phyloP scores from a whole-genome alignment of 1,284 basidiomycete species.

The Vanrija sp. region DNA sequence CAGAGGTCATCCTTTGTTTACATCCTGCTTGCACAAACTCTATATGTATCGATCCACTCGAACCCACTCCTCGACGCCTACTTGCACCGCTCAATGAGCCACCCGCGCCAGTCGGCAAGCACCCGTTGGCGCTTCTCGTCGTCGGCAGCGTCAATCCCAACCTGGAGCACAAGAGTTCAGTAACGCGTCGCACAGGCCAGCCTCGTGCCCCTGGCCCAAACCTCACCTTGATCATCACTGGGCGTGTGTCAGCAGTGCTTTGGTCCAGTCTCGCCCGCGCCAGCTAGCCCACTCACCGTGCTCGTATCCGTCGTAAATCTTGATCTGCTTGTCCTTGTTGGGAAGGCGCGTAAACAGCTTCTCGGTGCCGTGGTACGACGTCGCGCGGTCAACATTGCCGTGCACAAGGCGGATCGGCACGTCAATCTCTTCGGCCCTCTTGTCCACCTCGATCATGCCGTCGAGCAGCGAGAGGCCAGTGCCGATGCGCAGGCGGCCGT shows the following conservation, averaged over 20 bases:
- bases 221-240: conserved; percentile 41
- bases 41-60: not conserved
- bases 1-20: not conserved
- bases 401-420: conserved; percentile 52
- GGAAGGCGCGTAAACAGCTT: conserved; percentile 48
- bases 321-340: conserved; percentile 47
- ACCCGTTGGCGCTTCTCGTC: conserved; percentile 49
- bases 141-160: conserved; percentile 46
- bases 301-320: conserved; percentile 54
- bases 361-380: conserved; percentile 48
- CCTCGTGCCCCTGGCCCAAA: conserved; percentile 4
- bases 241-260: not conserved
- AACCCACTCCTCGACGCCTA: not conserved
- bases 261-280: not conserved
- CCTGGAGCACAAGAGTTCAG: conserved; percentile 35
- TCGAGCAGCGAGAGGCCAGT: conserved; percentile 52
- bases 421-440: conserved; percentile 40
- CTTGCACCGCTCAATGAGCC: conserved; percentile 42
- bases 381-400: conserved; percentile 52
- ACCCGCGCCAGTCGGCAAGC: conserved; percentile 45
- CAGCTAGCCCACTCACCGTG: conserved; percentile 40
- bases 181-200: not conserved
- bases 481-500: conserved; percentile 51
- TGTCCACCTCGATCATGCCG: conserved; percentile 49
- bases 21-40: not conserved